Percentiles rank a stretch among this genome's conserved stretches.
Evolutionary conservation across 2,329 filamentous ascomycete genomes (phyloP).

Genomic region (Dothiorella sarmentorum): DNA sequence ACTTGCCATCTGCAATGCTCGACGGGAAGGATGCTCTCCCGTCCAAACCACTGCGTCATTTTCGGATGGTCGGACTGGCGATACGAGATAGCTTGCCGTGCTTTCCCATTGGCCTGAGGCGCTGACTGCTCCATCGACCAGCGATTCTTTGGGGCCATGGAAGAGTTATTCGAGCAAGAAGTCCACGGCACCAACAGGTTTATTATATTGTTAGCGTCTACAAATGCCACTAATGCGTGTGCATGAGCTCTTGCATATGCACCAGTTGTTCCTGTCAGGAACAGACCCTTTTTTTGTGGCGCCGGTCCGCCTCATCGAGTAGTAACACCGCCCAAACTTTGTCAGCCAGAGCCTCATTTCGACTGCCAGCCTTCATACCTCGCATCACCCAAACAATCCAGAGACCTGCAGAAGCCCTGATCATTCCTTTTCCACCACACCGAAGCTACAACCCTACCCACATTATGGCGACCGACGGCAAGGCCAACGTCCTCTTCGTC

Average conservation of each 20-base stretch:
- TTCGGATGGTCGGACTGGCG: neutral
- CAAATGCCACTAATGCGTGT: too few relatives aligned
- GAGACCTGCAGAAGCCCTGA: too few relatives aligned
- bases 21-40: too few relatives aligned
- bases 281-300: neutral
- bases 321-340: constrained; percentile 1
- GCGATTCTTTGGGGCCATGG: neutral
- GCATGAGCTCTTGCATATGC: neutral
- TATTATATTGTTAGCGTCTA: too few relatives aligned
- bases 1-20: too few relatives aligned
- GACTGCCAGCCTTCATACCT: neutral
- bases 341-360: too few relatives aligned
- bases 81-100: neutral
- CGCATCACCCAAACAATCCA: neutral
- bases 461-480: constrained; percentile 19
- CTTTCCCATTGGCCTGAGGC: neutral
- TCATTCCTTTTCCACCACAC: neutral
- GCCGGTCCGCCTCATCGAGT: neutral
- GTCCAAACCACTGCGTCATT: neutral
- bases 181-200: too few relatives aligned
- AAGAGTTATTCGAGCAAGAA: neutral
- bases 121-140: neutral
- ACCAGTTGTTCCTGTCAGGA: neutral
- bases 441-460: neutral
- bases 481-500: constrained; percentile 80